Evolutionary conservation across 768 basidiomycete genomes (phyloP).

Genomic region (Trametes punicea): DNA sequence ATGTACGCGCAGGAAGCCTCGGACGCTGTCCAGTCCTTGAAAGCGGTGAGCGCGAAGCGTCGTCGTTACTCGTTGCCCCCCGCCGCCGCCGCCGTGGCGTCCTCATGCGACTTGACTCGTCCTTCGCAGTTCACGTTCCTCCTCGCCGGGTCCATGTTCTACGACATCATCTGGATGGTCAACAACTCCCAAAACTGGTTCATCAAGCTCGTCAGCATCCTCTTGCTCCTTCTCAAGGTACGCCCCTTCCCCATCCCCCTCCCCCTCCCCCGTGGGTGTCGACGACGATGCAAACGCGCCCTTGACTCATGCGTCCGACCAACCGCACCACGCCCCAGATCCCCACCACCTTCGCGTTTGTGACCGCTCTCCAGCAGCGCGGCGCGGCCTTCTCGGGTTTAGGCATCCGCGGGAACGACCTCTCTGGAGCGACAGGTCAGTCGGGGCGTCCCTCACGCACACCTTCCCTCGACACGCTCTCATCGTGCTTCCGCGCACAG

Average conservation of each 20-base stretch:
- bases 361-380: conserved; percentile 33
- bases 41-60: too few relatives aligned
- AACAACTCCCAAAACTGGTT: conserved; percentile 54
- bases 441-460: background rate
- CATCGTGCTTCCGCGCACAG: too few relatives aligned
- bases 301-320: too few relatives aligned
- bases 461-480: background rate
- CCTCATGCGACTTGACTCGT: background rate
- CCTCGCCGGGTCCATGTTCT: conserved; percentile 55
- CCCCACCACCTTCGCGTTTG: conserved; percentile 36
- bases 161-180: conserved; percentile 71
- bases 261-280: too few relatives aligned
- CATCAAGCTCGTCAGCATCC: conserved; percentile 47
- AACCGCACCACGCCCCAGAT: conserved; percentile 20
- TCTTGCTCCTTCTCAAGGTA: conserved; percentile 39
- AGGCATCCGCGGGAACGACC: conserved; percentile 32
- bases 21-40: conserved; percentile 62
- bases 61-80: conserved; percentile 15
- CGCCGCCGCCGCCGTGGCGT: background rate
- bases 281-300: too few relatives aligned
- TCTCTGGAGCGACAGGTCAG: conserved; percentile 35
- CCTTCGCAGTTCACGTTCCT: conserved; percentile 58
- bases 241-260: conserved; percentile 5
- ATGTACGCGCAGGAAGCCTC: conserved; percentile 65
- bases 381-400: conserved; percentile 34